phyloP scores from a whole-genome alignment of 73 alveolate genomes.

The Paramecium sonneborni region DNA sequence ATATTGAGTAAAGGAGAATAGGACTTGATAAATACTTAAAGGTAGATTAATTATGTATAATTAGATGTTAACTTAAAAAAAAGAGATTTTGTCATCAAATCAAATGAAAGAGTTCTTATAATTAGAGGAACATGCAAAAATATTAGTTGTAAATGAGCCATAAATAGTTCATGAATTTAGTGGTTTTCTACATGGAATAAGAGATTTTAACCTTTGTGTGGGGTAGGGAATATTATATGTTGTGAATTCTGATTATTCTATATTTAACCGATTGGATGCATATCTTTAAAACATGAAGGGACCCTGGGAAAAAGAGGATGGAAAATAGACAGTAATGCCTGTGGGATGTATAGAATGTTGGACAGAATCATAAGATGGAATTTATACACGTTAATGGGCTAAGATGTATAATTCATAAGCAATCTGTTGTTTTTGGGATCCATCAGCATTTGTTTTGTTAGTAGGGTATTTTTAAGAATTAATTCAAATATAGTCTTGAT shows the following conservation, averaged over 20 bases:
- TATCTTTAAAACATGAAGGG: conserved; percentile 64
- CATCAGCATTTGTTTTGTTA: conserved; percentile 40
- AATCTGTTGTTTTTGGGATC: conserved; percentile 65
- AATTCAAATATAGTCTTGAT: conserved; percentile 45
- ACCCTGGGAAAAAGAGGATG: conserved; percentile 69
- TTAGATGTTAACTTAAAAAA: conserved; percentile 17
- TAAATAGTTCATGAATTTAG: conserved; percentile 31
- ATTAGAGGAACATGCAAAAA: conserved; percentile 64
- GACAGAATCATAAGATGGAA: conserved; percentile 28
- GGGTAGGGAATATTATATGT: conserved; percentile 60
- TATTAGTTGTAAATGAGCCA: conserved; percentile 45
- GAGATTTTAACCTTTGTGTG: conserved; percentile 45
- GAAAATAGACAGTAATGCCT: conserved; percentile 43
- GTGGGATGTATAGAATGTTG: conserved; percentile 67
- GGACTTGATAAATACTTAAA: conserved; percentile 60
- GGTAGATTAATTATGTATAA: background rate
- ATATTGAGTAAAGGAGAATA: conserved; percentile 57
- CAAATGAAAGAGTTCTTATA: conserved; percentile 59
- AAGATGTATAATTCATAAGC: conserved; percentile 60
- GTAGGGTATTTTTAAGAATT: conserved; percentile 55
- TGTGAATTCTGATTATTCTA: conserved; percentile 56
- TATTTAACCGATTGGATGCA: conserved; percentile 61
- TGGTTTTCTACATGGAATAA: conserved; percentile 64
- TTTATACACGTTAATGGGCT: conserved; percentile 49
- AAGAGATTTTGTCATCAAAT: conserved; percentile 36